These are phyloP conservation scores for Phyllosticta ampelicida DNA, from an alignment of 2,329 filamentous ascomycete genomes.

Conservation along the genomic window DNA sequence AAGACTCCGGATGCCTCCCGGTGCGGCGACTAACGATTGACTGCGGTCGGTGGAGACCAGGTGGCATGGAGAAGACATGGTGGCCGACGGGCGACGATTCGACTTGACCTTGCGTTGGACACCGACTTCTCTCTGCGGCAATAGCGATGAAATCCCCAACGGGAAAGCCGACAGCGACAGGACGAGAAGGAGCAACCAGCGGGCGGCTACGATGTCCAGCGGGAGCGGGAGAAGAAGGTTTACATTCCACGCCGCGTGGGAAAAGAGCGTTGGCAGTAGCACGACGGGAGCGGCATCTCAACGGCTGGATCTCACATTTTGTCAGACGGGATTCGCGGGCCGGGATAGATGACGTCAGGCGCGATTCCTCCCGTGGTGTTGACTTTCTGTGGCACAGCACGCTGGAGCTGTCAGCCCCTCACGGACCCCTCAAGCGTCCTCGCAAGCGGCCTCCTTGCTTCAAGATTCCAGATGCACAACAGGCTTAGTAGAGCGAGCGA, in stretches of 20 bases:
- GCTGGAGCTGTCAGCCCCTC: neutral
- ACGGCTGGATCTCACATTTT: neutral
- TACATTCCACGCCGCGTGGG: neutral
- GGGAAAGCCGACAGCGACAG: neutral
- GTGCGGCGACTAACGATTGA: constrained; percentile 6
- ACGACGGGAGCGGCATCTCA: neutral
- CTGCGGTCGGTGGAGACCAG: constrained; percentile 6
- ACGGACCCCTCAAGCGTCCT: neutral
- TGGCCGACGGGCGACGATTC: constrained; percentile 1
- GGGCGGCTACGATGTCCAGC: neutral
- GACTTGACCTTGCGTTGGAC: neutral
- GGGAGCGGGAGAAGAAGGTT: neutral
- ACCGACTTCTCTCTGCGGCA: neutral
- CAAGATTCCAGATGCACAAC: neutral
- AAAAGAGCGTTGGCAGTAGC: neutral
- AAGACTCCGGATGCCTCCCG: neutral
- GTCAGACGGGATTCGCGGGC: neutral
- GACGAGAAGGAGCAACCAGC: neutral
- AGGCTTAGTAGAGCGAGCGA: neutral
- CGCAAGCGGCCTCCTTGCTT: neutral
- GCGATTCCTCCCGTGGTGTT: neutral
- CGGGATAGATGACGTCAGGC: neutral
- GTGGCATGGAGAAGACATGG: constrained; percentile 1
- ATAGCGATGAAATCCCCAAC: neutral
- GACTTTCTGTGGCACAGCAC: neutral